Evolutionary conservation across 371 early-diverging fungal genomes (phyloP), one percentile per base, ranked within the genome.

Genomic region (Chytridium lagenaria): DNA sequence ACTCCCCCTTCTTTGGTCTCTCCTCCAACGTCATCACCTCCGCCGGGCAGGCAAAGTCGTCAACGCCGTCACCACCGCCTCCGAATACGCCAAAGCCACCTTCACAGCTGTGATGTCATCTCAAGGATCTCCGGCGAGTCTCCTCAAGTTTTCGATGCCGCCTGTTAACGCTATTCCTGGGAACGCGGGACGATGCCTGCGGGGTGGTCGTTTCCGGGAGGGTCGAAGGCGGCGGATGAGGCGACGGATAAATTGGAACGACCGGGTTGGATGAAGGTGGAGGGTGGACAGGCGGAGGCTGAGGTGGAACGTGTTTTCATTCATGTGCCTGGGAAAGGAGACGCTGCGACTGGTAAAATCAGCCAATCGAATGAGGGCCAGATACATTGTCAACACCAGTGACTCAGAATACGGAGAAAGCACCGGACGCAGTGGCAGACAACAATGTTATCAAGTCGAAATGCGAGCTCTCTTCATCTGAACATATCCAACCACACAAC

Each of bases 1-100:
- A 83, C 52, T 83, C 84, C 12, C 84, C 84, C 0, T 83, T 83
- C 65, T 83, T 70, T 59, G 84, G 84, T 3, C 68, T 83, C 36
- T 67, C 72, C 37, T 30, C 76, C 22, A 76, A 66, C 40, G 78
- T 80, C 15, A 63, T 77, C 28, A 75, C 77, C 1, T 72, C 74
- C 33, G 73, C 83, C 26, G 80, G 78, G 64, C 75, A 1, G 68
- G 30, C 50, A 77, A 78, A 38, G 71, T 78, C 23, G 36, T 71
- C 16, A 72, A 52, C n/a, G 68, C 67, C 49, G 49, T 67, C 34
- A 34, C 36, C 19, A 59, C 68, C 67, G 70, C 61, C 1, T 50
- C 40, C 19, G 39, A 67, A n/a, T 73, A 73, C 64, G 66, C 66
- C 2, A 7, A 30, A 7, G 63, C 36, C 3, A 33, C 38, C 33